phyloP scores from a whole-genome alignment of 495 filamentous ascomycete genomes.

The Trichocladium uniseriatum region DNA sequence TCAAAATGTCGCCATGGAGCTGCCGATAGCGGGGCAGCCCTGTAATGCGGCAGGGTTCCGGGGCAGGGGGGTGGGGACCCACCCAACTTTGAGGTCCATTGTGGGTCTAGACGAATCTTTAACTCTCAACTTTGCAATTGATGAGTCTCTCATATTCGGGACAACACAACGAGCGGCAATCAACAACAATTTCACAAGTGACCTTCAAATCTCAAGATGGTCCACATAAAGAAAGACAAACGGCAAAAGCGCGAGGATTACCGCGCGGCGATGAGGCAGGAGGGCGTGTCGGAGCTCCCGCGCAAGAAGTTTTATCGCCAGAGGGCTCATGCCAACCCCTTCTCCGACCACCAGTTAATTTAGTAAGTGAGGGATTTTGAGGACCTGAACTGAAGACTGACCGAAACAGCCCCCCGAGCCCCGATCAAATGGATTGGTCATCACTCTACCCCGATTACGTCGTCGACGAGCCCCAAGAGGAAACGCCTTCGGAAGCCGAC shows the following conservation, averaged over 20 bases:
- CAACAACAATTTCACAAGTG: not conserved
- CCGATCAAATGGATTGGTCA: conserved; percentile 86
- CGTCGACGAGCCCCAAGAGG: conserved; percentile 10
- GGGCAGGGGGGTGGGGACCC: not conserved
- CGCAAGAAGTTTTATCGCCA: conserved; percentile 94
- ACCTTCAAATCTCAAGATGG: conserved; percentile 1
- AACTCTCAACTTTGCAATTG: not conserved
- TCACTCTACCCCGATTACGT: conserved; percentile 68
- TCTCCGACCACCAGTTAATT: conserved; percentile 79
- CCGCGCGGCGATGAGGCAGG: conserved; percentile 32
- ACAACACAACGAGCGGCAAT: not conserved
- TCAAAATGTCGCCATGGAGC: conserved; percentile 6
- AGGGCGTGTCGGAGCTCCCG: conserved; percentile 45
- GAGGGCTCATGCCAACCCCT: conserved; percentile 93
- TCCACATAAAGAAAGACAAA: conserved; percentile 44
- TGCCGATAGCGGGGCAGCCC: conserved; percentile 21
- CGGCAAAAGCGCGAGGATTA: conserved; percentile 68
- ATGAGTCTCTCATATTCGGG: not conserved
- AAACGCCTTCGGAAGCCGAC: not conserved
- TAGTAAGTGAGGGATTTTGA: conserved; percentile 51
- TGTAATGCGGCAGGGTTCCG: not conserved
- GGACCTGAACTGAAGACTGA: not conserved
- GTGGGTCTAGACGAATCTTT: not conserved
- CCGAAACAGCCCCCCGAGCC: conserved; percentile 58
- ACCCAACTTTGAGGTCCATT: not conserved